A percentile compares a stretch with the other conserved stretches of the same genome.
Evolutionary conservation across 768 basidiomycete genomes (phyloP).

Genomic region (Gloeophyllum trabeum): DNA sequence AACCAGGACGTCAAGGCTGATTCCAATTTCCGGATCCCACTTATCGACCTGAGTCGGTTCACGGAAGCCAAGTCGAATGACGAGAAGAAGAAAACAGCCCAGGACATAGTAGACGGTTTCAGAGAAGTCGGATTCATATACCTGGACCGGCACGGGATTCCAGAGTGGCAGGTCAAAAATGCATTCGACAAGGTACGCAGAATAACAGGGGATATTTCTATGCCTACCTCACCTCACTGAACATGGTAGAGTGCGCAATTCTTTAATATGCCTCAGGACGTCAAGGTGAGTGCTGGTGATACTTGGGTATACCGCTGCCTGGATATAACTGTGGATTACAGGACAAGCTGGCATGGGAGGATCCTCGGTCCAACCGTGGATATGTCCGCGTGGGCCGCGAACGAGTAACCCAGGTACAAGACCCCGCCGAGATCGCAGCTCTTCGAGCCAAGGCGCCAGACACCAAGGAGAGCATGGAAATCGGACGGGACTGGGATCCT

Average conservation of each 20-base stretch:
- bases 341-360: conserved; percentile 68
- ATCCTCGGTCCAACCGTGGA: conserved; percentile 77
- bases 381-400: conserved; percentile 78
- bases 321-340: conserved; percentile 13
- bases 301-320: not conserved
- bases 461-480: conserved; percentile 82
- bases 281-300: conserved; percentile 33
- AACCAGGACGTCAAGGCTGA: conserved; percentile 24
- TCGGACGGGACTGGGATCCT: conserved; percentile 75
- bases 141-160: conserved; percentile 62
- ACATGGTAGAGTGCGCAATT: conserved; percentile 58
- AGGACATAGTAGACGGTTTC: conserved; percentile 65
- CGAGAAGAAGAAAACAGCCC: conserved; percentile 53
- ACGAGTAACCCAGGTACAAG: conserved; percentile 63
- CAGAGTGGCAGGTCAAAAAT: conserved; percentile 38
- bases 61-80: conserved; percentile 31
- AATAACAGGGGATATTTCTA: too few relatives aligned
- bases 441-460: conserved; percentile 72
- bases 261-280: conserved; percentile 50
- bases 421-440: conserved; percentile 60
- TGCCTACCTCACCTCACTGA: not conserved
- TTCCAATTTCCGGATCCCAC: conserved; percentile 50
- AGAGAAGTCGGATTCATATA: conserved; percentile 78
- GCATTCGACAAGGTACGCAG: conserved; percentile 52
- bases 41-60: conserved; percentile 71